phyloP scores from a whole-genome alignment of 768 basidiomycete species.

The Russula earlei region DNA sequence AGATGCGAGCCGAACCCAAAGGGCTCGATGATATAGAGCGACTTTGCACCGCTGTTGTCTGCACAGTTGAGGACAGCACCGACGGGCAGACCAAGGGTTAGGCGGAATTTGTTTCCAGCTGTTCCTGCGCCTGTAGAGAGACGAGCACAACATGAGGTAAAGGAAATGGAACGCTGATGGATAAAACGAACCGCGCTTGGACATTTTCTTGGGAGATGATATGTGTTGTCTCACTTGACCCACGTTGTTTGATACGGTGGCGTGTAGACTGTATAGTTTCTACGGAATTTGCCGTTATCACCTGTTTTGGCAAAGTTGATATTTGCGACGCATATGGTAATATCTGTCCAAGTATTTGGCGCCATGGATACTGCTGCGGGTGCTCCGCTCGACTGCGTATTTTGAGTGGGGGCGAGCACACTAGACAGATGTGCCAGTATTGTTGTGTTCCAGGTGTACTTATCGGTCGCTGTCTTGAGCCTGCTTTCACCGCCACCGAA shows the following conservation, averaged over 20 bases:
- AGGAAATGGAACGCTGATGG: not conserved
- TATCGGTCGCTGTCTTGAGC: no score
- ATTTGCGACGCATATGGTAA: not conserved
- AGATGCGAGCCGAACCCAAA: slow-evolving; percentile 93
- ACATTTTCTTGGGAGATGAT: slow-evolving; percentile 26
- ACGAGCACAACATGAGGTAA: not conserved
- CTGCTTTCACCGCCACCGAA: no score
- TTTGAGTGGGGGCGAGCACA: no score
- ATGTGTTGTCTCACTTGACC: not conserved
- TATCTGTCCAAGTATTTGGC: not conserved
- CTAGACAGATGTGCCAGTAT: not conserved
- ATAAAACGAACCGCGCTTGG: slow-evolving; percentile 28
- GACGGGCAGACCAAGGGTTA: slow-evolving; percentile 89
- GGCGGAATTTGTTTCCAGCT: slow-evolving; percentile 92
- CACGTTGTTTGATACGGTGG: slow-evolving; percentile 10
- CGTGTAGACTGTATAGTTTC: slow-evolving; percentile 26
- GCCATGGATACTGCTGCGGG: not conserved
- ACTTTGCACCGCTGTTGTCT: slow-evolving; percentile 99
- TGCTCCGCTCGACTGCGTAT: no score
- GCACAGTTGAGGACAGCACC: slow-evolving; percentile 96
- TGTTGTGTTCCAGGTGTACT: no score
- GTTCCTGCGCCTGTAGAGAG: slow-evolving; percentile 41
- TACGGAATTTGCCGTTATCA: slow-evolving; percentile 6
- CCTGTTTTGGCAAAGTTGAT: not conserved
- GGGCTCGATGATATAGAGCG: slow-evolving; percentile 89